phyloP scores from a whole-genome alignment of 805 yeast species.

The Cyberlindnera japonica region DNA sequence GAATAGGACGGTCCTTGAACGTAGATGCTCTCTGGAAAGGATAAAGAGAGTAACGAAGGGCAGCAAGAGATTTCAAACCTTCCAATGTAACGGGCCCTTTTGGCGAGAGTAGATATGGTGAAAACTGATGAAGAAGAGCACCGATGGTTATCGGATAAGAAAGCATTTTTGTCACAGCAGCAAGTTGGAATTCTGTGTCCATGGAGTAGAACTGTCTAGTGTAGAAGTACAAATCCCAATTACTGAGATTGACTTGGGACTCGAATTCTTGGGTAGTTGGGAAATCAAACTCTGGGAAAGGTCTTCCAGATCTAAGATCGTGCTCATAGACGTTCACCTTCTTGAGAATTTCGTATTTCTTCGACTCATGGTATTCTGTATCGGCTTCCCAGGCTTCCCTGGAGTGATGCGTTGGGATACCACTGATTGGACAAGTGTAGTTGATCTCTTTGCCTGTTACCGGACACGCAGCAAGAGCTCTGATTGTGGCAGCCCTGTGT shows the following conservation, averaged over 20 bases:
- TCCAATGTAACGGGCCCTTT: conserved; percentile 87
- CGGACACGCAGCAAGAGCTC: conserved; percentile 86
- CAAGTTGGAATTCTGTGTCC: conserved; percentile 95
- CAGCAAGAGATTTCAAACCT: conserved; percentile 91
- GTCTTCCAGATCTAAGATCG: conserved; percentile 89
- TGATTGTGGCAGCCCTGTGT: conserved; percentile 85
- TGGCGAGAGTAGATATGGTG: conserved; percentile 80
- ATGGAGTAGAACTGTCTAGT: conserved; percentile 90
- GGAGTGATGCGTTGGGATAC: conserved; percentile 94
- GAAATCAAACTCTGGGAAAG: conserved; percentile 92
- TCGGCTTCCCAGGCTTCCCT: conserved; percentile 87
- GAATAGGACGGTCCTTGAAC: conserved; percentile 80
- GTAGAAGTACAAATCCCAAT: conserved; percentile 92
- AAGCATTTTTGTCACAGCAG: conserved; percentile 91
- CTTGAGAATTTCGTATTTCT: conserved; percentile 69
- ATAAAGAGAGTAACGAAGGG: conserved; percentile 83
- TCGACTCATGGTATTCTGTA: conserved; percentile 59
- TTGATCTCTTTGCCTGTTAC: conserved; percentile 77
- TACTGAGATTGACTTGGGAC: conserved; percentile 66
- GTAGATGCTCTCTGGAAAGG: conserved; percentile 56
- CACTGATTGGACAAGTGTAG: conserved; percentile 88
- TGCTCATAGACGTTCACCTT: conserved; percentile 92
- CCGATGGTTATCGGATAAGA: conserved; percentile 92
- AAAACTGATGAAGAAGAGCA: conserved; percentile 72
- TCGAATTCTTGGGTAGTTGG: conserved; percentile 79